Conservation (phyloP, 148 eudicot genomes). For the Chenopodium quinoa region DNA sequence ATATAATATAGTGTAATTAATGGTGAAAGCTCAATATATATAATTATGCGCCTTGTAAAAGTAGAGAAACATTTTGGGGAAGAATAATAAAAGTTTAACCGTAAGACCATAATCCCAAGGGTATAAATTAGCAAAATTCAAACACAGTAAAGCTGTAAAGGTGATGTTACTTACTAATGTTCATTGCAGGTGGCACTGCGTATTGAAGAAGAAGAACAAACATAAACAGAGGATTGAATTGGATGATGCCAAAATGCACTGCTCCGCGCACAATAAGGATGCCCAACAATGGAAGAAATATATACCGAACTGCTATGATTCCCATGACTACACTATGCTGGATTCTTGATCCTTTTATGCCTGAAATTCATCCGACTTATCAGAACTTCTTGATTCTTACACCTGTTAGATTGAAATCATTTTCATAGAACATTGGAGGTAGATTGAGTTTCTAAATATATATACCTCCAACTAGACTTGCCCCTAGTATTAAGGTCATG, state of each 20-base stretch:
- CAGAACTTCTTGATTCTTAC: neutral
- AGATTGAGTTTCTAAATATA: neutral
- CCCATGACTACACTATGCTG: conserved; percentile 41
- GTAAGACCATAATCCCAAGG: neutral
- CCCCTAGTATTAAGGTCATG: conserved; percentile 62
- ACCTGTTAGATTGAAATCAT: neutral
- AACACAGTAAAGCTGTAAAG: neutral
- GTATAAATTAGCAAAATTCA: neutral
- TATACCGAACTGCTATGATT: conserved; percentile 45
- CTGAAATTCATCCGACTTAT: conserved; percentile 11
- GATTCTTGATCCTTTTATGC: conserved; percentile 45
- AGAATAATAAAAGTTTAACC: neutral
- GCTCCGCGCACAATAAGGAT: conserved; percentile 49
- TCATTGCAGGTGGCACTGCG: conserved; percentile 88
- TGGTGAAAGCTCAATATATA: too few species aligned
- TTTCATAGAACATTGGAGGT: neutral
- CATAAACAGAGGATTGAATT: conserved; percentile 52
- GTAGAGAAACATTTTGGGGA: too few species aligned
- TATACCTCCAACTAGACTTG: conserved; percentile 69
- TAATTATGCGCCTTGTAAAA: too few species aligned
- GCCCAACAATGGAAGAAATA: conserved; percentile 56
- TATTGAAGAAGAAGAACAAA: conserved; percentile 66
- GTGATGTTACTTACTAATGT: conserved; percentile 43
- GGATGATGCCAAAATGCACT: conserved; percentile 38
- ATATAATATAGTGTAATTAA: too few species aligned